These are phyloP conservation scores for Penicillium waksmanii DNA, from an alignment of 495 filamentous ascomycete species.

Conservation along the genomic window DNA sequence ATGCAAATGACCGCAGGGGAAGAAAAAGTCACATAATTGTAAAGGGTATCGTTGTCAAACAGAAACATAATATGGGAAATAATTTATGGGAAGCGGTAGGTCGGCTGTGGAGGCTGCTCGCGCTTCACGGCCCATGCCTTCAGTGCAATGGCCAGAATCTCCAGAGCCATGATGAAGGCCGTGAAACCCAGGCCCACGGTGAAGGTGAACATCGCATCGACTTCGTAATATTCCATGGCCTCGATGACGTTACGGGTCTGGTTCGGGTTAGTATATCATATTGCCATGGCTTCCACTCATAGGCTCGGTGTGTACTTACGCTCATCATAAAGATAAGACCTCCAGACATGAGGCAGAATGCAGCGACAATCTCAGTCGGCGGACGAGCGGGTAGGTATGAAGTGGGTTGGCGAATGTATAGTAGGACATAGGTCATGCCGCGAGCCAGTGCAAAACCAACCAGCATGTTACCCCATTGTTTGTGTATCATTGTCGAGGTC, in stretches of 20 bases:
- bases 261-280: slow-evolving; percentile 4
- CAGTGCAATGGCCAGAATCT: slow-evolving; percentile 75
- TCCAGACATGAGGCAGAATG: slow-evolving; percentile 87
- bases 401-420: slow-evolving; percentile 80
- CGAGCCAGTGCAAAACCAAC: slow-evolving; percentile 80
- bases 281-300: neutral
- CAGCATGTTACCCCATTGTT: slow-evolving; percentile 90
- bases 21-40: slow-evolving; percentile 21
- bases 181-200: slow-evolving; percentile 86
- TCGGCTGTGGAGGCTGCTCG: slow-evolving; percentile 47
- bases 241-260: slow-evolving; percentile 72
- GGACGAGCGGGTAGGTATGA: slow-evolving; percentile 85
- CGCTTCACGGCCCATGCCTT: slow-evolving; percentile 84
- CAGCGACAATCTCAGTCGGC: slow-evolving; percentile 83
- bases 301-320: slow-evolving; percentile 51
- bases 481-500: slow-evolving; percentile 90
- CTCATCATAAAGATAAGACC: slow-evolving; percentile 94
- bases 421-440: slow-evolving; percentile 75
- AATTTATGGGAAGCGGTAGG: slow-evolving; percentile 28
- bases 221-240: slow-evolving; percentile 73
- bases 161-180: slow-evolving; percentile 84
- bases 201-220: slow-evolving; percentile 89
- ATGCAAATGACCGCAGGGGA: neutral
- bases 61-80: slow-evolving; percentile 10
- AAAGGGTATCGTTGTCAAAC: slow-evolving; percentile 30